Base-by-base conservation (phyloP, 305 asterid genomes). In the Fraxinus baroniana region DNA sequence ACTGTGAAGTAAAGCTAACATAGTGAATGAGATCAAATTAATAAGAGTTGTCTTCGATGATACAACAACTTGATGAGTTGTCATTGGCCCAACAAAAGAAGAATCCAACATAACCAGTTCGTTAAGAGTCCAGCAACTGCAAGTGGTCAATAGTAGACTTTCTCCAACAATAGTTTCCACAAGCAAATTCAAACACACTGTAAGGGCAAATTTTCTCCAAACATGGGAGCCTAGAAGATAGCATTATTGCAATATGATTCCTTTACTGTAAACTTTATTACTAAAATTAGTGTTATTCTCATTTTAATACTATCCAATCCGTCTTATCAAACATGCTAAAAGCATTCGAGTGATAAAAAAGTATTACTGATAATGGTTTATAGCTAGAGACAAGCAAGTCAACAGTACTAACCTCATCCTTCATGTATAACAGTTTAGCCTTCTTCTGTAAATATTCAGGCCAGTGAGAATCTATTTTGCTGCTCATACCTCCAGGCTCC, bases 391-490 rank as follows among this genome's bases (percentile, higher is more conserved):
- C 15, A 10, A 62, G 26, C 33, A 62, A 62, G 17, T 62, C 15
- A 62, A 22, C n/a, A 68, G 55, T 26, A 86, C 93, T 20, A 85
- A 94, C 98, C 98, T 93, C 98, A 8, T 94, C 95, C 85, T 87
- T 94, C 97, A 94, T 87, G 79, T 64, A 89, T 66, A 94, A 8
- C 1, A 94, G 94, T 90, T 88, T 93, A 4, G 91, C 94, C 87
- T 91, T 92, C 85, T 84, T 88, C 33, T 89, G 93, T 35, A 86
- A 86, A 86, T 72, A 87, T 36, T 91, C 91, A 1, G 93, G 91
- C 78, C 81, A 79, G 26, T 37, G 76, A 41, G 89, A 80, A 30
- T 89, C 92, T 15, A n/a, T 15, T 18, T 88, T 79, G 86, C 89
- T 80, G 79, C 87, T 79, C 68, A 71, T 35, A 18, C 85, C 86